Evolutionary conservation across 805 yeast species (phyloP), one percentile per base, ranked within the genome.

Genomic region (Schwanniomyces occidentalis): DNA sequence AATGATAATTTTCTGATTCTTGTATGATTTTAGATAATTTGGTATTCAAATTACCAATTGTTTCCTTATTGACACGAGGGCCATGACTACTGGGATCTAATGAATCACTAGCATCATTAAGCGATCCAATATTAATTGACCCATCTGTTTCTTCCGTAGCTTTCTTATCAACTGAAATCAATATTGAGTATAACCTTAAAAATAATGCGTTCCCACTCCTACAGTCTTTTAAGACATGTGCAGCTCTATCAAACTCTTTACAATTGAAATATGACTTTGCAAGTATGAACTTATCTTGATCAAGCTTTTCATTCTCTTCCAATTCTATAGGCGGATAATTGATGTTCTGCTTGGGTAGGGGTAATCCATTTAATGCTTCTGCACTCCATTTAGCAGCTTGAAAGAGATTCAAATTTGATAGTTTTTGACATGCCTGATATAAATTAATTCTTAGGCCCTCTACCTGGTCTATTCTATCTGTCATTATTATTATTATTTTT

Each of bases 161-260:
- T 38, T 71, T 73, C 59, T 82, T 84, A 53, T 93, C 98, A 31
- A 93, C 88, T 24, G 88, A 72, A 14, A 91, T 63, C 51, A 76
- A 82, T 48, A 73, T 65, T 8, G 95, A 67, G 54, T 90, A 91
- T 8, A 85, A 61, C 30, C 78, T 64, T 22, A 89, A 57, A 51
- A 90, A 93, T 20, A 60, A 30, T 3, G 81, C 76, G 32, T 71
- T 69, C 0, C 80, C 66, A 32, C 79, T 68, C 14, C 48, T 54
- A 32, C 82, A 76, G 10, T 69, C 68, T 36, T 68, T 69, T 38
- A 93, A 62, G 9, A 70, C 71, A 46, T 69, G 65, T 4, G 84
- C 78, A 37, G 90, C 85, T 17, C 98, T 63, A 38, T 82, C 91
- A 53, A 82, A 91, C 58, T 93, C 98, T 48, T 84, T 81, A 51